These are phyloP conservation scores for Elsinoe australis DNA, from an alignment of 2,329 filamentous ascomycete genomes.

Conservation along the genomic window DNA sequence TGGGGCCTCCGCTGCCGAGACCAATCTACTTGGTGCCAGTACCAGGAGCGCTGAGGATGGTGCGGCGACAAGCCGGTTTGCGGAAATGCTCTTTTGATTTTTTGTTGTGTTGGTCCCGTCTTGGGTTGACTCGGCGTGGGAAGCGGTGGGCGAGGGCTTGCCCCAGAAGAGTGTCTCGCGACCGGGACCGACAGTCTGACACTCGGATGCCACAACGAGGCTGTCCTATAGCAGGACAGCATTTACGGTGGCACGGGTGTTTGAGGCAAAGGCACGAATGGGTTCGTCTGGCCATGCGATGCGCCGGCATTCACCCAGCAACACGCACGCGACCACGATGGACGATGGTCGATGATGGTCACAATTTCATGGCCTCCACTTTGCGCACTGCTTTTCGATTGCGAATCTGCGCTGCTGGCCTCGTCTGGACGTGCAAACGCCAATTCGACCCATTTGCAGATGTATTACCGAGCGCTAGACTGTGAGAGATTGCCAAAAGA, in stretches of 20 bases:
- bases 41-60: neutral
- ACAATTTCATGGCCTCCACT: no score
- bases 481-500: slow-evolving; percentile 2
- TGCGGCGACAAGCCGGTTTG: slow-evolving; percentile 7
- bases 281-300: neutral
- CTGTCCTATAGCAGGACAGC: slow-evolving; percentile 3
- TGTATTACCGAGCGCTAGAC: slow-evolving; percentile 14
- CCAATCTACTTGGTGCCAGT: neutral
- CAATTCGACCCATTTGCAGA: no score
- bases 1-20: no score
- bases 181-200: neutral
- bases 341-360: no score
- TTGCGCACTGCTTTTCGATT: no score
- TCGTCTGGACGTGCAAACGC: slow-evolving; percentile 13
- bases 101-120: neutral
- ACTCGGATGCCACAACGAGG: slow-evolving; percentile 4
- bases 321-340: no score
- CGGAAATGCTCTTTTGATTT: neutral
- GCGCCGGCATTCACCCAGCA: neutral
- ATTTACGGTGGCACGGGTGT: slow-evolving; percentile 10
- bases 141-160: slow-evolving; percentile 11
- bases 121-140: slow-evolving; percentile 3
- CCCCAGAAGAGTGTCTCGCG: slow-evolving; percentile 6
- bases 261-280: neutral
- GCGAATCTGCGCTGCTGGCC: slow-evolving; percentile 4